phyloP scores from a whole-genome alignment of 345 rosid species.

The Streptanthus diversifolius region DNA sequence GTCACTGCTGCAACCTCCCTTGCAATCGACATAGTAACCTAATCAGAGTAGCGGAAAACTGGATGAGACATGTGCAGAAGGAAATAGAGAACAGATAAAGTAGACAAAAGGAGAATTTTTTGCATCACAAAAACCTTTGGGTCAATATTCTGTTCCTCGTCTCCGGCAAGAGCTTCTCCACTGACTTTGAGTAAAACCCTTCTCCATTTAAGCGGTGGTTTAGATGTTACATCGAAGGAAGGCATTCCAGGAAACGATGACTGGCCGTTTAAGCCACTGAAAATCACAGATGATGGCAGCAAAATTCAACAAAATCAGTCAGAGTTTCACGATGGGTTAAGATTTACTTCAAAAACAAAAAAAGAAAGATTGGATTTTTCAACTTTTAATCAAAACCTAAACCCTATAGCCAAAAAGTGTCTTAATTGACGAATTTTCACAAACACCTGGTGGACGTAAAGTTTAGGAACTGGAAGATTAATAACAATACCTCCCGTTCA shows the following conservation, averaged over 20 bases:
- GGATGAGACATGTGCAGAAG: conserved; percentile 9
- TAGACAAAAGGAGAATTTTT: conserved; percentile 4
- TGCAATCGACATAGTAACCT: conserved; percentile 94
- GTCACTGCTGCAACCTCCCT: conserved; percentile 92
- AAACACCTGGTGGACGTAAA: conserved; percentile 32
- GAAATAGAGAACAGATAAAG: background rate
- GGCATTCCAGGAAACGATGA: conserved; percentile 50
- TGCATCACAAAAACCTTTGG: conserved; percentile 58
- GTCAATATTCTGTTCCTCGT: conserved; percentile 69
- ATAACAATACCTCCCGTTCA: conserved; percentile 43
- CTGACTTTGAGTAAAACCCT: conserved; percentile 97
- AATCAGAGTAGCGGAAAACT: background rate
- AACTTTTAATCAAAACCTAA: background rate
- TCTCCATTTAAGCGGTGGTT: conserved; percentile 67
- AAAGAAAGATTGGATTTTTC: background rate
- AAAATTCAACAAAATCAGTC: background rate
- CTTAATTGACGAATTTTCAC: conserved; percentile 42
- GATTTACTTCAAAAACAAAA: background rate
- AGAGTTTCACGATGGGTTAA: background rate
- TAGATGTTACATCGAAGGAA: conserved; percentile 48
- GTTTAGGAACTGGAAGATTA: background rate
- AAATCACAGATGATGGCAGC: background rate
- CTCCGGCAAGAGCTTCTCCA: conserved; percentile 98
- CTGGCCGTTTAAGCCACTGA: conserved; percentile 44
- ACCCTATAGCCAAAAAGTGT: conserved; percentile 9